A percentile compares a stretch with the other conserved stretches of the same genome.
Conservation (phyloP, 768 basidiomycete genomes). For the Vishniacozyma victoriae region DNA sequence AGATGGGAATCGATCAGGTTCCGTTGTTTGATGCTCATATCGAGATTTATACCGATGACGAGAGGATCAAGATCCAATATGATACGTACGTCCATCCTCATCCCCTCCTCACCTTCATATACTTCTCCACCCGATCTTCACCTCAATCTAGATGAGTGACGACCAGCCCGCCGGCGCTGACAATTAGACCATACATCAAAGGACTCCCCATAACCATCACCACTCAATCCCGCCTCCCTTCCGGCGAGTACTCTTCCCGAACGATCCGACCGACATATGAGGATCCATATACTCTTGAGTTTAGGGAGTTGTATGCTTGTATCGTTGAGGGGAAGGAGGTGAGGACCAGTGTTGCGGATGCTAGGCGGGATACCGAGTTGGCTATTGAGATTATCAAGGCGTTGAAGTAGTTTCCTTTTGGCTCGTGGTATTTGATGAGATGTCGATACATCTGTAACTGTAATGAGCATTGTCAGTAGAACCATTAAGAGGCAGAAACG, state of each 20-base stretch:
- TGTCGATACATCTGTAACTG: no score
- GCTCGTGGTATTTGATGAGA: not conserved
- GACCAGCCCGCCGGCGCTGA: not conserved
- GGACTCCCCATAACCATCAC: constrained; percentile 37
- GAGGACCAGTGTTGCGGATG: constrained; percentile 35
- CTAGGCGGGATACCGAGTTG: constrained; percentile 30
- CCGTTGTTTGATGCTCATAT: constrained; percentile 41
- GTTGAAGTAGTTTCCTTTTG: constrained; percentile 14
- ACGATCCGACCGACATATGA: constrained; percentile 32
- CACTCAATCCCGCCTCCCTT: constrained; percentile 14
- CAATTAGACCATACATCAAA: constrained; percentile 37
- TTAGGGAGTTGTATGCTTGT: constrained; percentile 23
- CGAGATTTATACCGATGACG: constrained; percentile 38
- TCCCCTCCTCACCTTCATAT: not conserved
- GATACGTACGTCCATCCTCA: constrained; percentile 19
- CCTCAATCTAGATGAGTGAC: not conserved
- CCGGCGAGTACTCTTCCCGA: constrained; percentile 27
- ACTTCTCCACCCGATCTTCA: not conserved
- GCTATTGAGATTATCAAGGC: constrained; percentile 38
- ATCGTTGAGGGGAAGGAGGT: constrained; percentile 21
- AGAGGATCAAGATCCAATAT: constrained; percentile 30
- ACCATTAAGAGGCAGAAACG: no score
- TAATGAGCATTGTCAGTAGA: no score
- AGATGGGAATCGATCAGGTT: constrained; percentile 38
- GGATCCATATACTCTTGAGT: constrained; percentile 40